phyloP scores from a whole-genome alignment of 371 early-diverging fungal genomes.

The Coemansia sp. region DNA sequence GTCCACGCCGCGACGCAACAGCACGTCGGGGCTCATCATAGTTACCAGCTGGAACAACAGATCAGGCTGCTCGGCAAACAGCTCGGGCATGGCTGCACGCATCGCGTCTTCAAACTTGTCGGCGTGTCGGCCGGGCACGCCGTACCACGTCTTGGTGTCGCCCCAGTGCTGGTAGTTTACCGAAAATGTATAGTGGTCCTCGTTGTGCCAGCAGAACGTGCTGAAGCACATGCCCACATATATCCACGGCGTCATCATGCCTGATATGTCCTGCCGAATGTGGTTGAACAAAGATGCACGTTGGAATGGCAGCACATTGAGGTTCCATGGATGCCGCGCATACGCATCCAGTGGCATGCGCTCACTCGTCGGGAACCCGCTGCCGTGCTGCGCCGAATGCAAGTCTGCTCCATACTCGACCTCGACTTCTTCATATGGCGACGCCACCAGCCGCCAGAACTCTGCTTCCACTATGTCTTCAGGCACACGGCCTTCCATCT shows the following conservation, averaged over 20 bases:
- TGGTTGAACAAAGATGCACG: slow-evolving; percentile 81
- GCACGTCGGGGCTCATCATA: slow-evolving; percentile 79
- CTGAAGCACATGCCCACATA: slow-evolving; percentile 96
- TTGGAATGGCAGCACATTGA: slow-evolving; percentile 80
- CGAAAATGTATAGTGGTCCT: slow-evolving; percentile 94
- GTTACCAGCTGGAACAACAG: slow-evolving; percentile 90
- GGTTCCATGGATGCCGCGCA: slow-evolving; percentile 76
- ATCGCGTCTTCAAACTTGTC: slow-evolving; percentile 81
- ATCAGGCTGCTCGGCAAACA: slow-evolving; percentile 89
- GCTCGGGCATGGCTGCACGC: slow-evolving; percentile 77
- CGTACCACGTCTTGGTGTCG: slow-evolving; percentile 97
- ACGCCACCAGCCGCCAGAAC: slow-evolving; percentile 91
- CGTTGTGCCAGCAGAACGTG: slow-evolving; percentile 97
- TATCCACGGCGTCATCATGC: slow-evolving; percentile 96
- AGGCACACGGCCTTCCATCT: slow-evolving; percentile 54
- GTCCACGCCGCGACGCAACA: slow-evolving; percentile 70
- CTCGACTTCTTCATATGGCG: slow-evolving; percentile 81
- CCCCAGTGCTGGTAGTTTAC: slow-evolving; percentile 96
- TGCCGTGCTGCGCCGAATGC: slow-evolving; percentile 86
- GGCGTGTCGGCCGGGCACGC: slow-evolving; percentile 84
- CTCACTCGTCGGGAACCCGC: slow-evolving; percentile 72
- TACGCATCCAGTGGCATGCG: slow-evolving; percentile 61
- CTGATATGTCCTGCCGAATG: slow-evolving; percentile 85
- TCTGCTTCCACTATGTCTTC: slow-evolving; percentile 88
- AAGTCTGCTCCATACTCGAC: slow-evolving; percentile 97